These are phyloP conservation scores for Choiromyces venosus DNA, from an alignment of 495 filamentous ascomycete species.

Conservation along the genomic window DNA sequence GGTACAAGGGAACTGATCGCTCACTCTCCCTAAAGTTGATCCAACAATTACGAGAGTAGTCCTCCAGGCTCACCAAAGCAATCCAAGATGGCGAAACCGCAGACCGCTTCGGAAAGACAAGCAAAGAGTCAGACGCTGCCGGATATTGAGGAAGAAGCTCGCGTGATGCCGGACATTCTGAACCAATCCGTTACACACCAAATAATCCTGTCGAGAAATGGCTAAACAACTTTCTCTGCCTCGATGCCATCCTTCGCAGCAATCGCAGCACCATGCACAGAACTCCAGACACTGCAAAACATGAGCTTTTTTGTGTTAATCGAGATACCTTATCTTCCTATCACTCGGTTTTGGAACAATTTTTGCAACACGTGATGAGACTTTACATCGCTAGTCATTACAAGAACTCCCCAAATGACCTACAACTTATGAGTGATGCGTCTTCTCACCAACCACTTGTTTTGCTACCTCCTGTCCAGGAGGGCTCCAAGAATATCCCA, in stretches of 20 bases:
- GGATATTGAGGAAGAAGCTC: constrained; percentile 69
- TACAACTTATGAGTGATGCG: constrained; percentile 96
- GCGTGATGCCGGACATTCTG: constrained; percentile 82
- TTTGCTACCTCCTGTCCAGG: constrained; percentile 78
- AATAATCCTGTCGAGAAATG: constrained; percentile 91
- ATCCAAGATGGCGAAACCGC: constrained; percentile 60
- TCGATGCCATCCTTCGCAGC: constrained; percentile 81
- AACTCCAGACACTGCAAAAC: constrained; percentile 82
- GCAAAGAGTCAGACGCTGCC: constrained; percentile 57
- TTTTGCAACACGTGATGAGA: constrained; percentile 96
- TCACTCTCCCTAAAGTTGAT: constrained; percentile 95
- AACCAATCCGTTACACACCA: constrained; percentile 90
- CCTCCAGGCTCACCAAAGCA: constrained; percentile 55
- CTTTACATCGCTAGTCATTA: constrained; percentile 98
- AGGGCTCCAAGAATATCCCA: constrained; percentile 69
- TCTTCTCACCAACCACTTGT: constrained; percentile 96
- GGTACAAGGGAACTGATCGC: constrained; percentile 95
- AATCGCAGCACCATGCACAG: constrained; percentile 69
- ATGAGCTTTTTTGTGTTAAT: constrained; percentile 87
- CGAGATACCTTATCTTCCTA: constrained; percentile 97
- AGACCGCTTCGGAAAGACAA: constrained; percentile 64
- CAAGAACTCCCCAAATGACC: constrained; percentile 96
- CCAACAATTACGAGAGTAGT: constrained; percentile 93
- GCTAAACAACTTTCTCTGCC: constrained; percentile 89
- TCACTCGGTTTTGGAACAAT: constrained; percentile 92